Conservation (phyloP, 148 eudicot species). For the Diospyros kaki region DNA sequence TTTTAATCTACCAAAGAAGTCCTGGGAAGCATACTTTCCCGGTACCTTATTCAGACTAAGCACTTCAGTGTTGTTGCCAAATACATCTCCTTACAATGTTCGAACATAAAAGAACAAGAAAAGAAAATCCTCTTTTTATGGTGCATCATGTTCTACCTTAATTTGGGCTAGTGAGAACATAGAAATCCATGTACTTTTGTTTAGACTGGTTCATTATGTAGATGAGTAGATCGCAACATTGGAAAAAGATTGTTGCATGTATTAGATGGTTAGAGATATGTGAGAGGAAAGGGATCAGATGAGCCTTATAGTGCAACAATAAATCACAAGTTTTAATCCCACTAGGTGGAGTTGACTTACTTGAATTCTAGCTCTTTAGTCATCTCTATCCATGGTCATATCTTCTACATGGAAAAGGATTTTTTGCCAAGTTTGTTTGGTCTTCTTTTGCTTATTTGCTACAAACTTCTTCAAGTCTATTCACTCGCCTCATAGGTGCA, state of each 20-base stretch:
- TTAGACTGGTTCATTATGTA: not conserved
- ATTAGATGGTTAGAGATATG: not conserved
- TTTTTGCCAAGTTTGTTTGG: no score
- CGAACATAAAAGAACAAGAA: no score
- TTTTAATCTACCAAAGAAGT: not conserved
- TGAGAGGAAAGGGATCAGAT: not conserved
- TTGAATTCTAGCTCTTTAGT: no score
- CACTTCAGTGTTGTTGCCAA: not conserved
- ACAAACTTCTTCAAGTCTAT: no score
- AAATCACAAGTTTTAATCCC: no score
- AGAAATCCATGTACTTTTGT: not conserved
- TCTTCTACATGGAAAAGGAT: no score
- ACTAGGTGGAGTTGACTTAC: no score
- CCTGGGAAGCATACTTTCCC: not conserved
- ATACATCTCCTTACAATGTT: not conserved
- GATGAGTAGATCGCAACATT: not conserved
- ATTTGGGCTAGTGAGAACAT: not conserved
- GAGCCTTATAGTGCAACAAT: no score
- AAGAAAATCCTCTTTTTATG: not conserved
- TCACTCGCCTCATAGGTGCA: no score
- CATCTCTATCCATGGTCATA: no score
- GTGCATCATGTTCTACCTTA: not conserved
- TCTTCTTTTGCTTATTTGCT: no score
- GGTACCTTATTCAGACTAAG: not conserved
- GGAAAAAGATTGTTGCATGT: not conserved